Conservation (phyloP, 805 yeast species). For the Groenewaldozyma salmanticensis region DNA sequence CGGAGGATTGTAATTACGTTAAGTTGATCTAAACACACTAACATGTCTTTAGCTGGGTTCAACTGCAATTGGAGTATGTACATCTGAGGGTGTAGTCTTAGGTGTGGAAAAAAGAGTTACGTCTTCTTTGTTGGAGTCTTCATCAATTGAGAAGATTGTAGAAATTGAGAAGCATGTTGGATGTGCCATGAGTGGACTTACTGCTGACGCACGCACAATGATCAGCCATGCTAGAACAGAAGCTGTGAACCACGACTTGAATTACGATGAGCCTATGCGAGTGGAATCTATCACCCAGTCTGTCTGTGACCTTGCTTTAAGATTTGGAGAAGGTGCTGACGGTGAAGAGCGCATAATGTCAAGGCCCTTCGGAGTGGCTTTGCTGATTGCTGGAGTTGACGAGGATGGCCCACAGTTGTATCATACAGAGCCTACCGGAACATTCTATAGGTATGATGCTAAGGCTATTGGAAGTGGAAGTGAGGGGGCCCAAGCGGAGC, state of each 20-base stretch:
- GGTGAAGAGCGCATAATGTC: constrained; percentile 95
- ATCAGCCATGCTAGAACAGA: constrained; percentile 94
- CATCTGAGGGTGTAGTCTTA: constrained; percentile 89
- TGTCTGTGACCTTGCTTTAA: constrained; percentile 90
- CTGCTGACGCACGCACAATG: constrained; percentile 98
- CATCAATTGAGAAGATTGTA: constrained; percentile 90
- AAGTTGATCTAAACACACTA: constrained; percentile 13
- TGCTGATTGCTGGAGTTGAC: constrained; percentile 91
- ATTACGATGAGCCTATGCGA: constrained; percentile 85
- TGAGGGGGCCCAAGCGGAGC: constrained; percentile 97
- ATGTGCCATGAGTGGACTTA: constrained; percentile 97
- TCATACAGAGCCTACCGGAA: constrained; percentile 99
- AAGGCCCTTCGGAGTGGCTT: constrained; percentile 97
- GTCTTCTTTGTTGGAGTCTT: constrained; percentile 79
- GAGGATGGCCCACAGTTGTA: constrained; percentile 91
- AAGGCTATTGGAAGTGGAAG: constrained; percentile 98
- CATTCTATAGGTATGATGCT: constrained; percentile 94
- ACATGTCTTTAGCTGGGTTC: too few species aligned
- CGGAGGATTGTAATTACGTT: constrained; percentile 31
- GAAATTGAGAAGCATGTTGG: constrained; percentile 93
- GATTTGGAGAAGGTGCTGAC: constrained; percentile 95
- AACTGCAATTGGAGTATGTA: constrained; percentile 94
- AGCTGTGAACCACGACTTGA: constrained; percentile 71
- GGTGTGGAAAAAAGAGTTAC: constrained; percentile 98
- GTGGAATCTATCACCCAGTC: constrained; percentile 93